Evolutionary conservation across 2,329 filamentous ascomycete species (phyloP).

Genomic region (Pseudocercospora eumusae): DNA sequence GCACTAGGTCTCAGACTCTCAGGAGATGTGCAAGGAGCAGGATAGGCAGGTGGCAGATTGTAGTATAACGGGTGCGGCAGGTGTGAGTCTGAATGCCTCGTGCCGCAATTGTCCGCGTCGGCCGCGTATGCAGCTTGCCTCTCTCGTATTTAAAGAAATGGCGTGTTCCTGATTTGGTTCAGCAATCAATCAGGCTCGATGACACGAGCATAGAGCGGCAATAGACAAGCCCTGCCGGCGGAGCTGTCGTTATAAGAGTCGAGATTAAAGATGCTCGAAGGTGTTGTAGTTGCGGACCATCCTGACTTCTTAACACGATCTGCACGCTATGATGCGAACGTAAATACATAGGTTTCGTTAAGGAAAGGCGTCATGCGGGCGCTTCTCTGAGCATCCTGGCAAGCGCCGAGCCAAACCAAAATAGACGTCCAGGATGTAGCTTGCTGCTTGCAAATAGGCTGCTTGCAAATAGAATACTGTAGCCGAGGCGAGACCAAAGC

Average conservation of each 20-base stretch:
- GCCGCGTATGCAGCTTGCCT: conserved; percentile 16
- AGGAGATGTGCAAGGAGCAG: conserved; percentile 1
- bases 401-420: conserved; percentile 13
- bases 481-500: conserved; percentile 3
- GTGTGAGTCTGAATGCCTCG: conserved; percentile 7
- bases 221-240: conserved; percentile 1
- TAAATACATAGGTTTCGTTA: conserved; percentile 19
- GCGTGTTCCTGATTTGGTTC: conserved; percentile 1
- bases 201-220: conserved; percentile 12
- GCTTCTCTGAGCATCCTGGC: conserved; percentile 16
- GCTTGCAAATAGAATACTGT: too few relatives aligned
- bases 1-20: conserved; percentile 4
- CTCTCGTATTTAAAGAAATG: conserved; percentile 13
- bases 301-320: conserved; percentile 11
- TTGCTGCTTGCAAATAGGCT: conserved; percentile 2
- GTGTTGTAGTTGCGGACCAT: conserved; percentile 11
- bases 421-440: conserved; percentile 6
- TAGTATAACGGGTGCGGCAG: conserved; percentile 1
- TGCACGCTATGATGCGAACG: conserved; percentile 13
- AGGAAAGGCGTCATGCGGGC: conserved; percentile 15
- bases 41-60: conserved; percentile 8
- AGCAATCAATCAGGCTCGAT: conserved; percentile 11
- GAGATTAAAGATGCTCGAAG: conserved; percentile 8
- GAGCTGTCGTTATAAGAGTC: conserved; percentile 11
- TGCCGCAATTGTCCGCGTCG: conserved; percentile 7